Evolutionary conservation across 345 rosid species (phyloP).

Genomic region (Physaria fendleri): DNA sequence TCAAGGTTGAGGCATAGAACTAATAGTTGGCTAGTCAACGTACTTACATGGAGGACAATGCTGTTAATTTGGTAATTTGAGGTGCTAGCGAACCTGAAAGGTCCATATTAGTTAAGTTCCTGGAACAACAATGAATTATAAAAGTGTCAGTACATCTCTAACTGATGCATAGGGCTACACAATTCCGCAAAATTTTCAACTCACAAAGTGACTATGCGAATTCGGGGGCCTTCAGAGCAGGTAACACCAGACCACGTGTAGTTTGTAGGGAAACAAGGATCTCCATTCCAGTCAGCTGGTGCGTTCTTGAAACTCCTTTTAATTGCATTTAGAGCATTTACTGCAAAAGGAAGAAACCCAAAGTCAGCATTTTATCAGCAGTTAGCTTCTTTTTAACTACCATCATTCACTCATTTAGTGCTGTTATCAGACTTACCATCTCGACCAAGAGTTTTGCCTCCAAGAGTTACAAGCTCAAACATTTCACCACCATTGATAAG

Average conservation of each 20-base stretch:
- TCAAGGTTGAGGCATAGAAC: neutral
- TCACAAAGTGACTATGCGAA: conserved; percentile 68
- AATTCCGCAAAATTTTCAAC: conserved; percentile 28
- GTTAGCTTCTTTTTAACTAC: neutral
- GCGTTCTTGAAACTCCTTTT: conserved; percentile 42
- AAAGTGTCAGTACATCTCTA: conserved; percentile 8
- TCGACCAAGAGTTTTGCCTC: conserved; percentile 63
- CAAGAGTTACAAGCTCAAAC: conserved; percentile 45
- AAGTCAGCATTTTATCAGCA: neutral
- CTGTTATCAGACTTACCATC: conserved; percentile 52
- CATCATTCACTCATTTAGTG: neutral
- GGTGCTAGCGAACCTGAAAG: conserved; percentile 67
- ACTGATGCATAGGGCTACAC: neutral
- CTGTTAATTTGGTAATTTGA: conserved; percentile 54
- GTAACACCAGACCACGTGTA: conserved; percentile 80
- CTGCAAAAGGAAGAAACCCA: conserved; percentile 32
- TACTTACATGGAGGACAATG: conserved; percentile 68
- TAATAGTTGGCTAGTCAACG: neutral
- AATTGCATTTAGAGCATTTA: conserved; percentile 44
- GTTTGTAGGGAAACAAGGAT: conserved; percentile 71
- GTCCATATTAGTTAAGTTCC: conserved; percentile 71
- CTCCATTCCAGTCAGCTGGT: conserved; percentile 82
- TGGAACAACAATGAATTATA: conserved; percentile 28
- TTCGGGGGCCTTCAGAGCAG: conserved; percentile 57
- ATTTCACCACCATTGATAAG: conserved; percentile 78